Conservation (phyloP, 2,329 filamentous ascomycete species). For the Diaporthe sp. region DNA sequence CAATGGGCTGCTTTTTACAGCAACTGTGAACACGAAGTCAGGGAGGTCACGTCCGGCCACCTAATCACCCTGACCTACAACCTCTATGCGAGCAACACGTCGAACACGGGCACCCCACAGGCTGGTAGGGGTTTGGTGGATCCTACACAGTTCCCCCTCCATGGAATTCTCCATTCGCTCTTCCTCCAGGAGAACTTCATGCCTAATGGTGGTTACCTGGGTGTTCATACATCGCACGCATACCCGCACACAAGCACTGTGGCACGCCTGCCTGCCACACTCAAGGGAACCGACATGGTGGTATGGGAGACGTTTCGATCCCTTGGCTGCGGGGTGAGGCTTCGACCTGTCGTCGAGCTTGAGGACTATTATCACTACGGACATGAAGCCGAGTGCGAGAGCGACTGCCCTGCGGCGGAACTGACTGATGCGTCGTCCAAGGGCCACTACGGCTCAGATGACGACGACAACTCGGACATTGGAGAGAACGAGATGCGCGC, state of each 20-base stretch:
- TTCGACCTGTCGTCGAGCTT: neutral
- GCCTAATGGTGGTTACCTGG: constrained; percentile 55
- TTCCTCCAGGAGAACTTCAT: constrained; percentile 13
- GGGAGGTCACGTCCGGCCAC: constrained; percentile 63
- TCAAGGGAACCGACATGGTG: constrained; percentile 63
- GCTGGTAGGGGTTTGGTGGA: neutral
- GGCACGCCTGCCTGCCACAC: constrained; percentile 49
- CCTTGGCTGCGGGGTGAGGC: constrained; percentile 18
- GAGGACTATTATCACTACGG: too few relatives aligned
- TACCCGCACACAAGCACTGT: constrained; percentile 58
- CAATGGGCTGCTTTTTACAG: neutral
- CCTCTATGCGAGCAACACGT: neutral
- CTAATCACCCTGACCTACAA: constrained; percentile 73
- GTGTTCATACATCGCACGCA: constrained; percentile 56
- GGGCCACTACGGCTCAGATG: too few relatives aligned
- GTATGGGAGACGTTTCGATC: constrained; percentile 48
- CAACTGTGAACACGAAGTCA: constrained; percentile 67
- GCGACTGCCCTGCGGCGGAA: too few relatives aligned
- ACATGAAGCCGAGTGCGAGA: too few relatives aligned
- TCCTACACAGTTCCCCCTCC: neutral
- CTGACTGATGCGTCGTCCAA: too few relatives aligned
- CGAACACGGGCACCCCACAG: rapidly evolving
- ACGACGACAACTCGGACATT: too few relatives aligned
- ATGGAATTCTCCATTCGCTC: neutral
- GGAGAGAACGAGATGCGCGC: too few relatives aligned